Base-by-base conservation (phyloP, 1,139 yeast species). In the Hansenula lynferdii region DNA sequence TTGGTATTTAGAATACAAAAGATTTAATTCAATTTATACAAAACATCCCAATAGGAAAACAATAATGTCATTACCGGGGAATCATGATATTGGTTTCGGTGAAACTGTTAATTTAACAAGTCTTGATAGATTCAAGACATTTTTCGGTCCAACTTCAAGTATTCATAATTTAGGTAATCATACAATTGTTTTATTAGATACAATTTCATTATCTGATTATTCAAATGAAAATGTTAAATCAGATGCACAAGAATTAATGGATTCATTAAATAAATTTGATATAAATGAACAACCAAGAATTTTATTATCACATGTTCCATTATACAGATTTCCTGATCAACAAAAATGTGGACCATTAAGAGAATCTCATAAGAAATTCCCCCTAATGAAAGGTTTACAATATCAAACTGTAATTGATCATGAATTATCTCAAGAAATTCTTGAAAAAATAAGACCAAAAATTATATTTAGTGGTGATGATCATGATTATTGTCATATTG, bases 81-180 rank as follows among this genome's bases (percentile, higher is more conserved):
- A 92, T 55, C 98, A 92, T 58, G 98, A 92, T 58, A 86, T 92
- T 49, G 98, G 98, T 1, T 90, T 84, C 58, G 95, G 95, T 26
- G 75, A 79, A 41, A 76, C 80, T 1, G 69, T 76, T 8, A 67
- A 74, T 11, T 74, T 72, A 21, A 60, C 67, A 3, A 75, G 80
- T 22, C 59, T 73, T 36, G 64, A 76, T 23, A 67, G 97, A 47
- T 92, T 90, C 60, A 63, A 72, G 18, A 65, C 80, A 3, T 74
- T 70, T 54, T 90, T 87, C 58, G 98, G 98, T 3, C 79, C 68
- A 35, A 60, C 80, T 5, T 70, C 83, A 9, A 75, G 82, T 40
- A 69, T 70, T 23, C 65, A 70, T 38, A 64, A 75, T 15, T 63
- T 77, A 24, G 96, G 94, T 1, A 85, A 86, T 54, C 94, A 86